These are phyloP conservation scores for Pleurotus tuber-regium DNA, from an alignment of 768 basidiomycete genomes.

Conservation along the genomic window DNA sequence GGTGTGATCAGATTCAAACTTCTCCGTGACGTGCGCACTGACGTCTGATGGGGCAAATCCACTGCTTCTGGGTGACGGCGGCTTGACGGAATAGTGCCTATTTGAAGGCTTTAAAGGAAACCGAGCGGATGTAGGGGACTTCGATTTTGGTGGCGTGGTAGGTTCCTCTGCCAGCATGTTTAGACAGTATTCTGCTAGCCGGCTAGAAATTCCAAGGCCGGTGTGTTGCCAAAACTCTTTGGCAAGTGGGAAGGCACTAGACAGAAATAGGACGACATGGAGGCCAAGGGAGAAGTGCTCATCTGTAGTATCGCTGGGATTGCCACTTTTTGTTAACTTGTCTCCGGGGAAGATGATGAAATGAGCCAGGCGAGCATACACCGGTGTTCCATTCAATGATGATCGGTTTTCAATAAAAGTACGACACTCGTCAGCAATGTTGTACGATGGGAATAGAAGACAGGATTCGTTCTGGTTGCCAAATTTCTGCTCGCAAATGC, in stretches of 20 bases:
- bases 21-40: conserved; percentile 26
- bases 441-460: conserved; percentile 58
- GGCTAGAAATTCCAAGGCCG: conserved; percentile 68
- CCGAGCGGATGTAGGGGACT: conserved; percentile 8
- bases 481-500: conserved; percentile 58
- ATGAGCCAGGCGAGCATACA: conserved; percentile 46
- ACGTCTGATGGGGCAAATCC: not conserved
- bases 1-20: conserved; percentile 48
- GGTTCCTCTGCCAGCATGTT: conserved; percentile 44
- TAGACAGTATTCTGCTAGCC: conserved; percentile 65
- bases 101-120: conserved; percentile 29
- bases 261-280: conserved; percentile 62
- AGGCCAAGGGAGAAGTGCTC: too few relatives aligned
- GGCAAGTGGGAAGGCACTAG: conserved; percentile 43
- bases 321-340: conserved; percentile 5
- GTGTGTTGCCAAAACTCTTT: conserved; percentile 83
- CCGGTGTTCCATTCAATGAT: conserved; percentile 33
- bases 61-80: not conserved
- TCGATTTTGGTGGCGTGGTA: conserved; percentile 13
- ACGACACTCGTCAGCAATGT: conserved; percentile 55
- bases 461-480: conserved; percentile 56
- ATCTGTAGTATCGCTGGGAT: too few relatives aligned
- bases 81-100: conserved; percentile 37
- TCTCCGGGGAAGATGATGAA: conserved; percentile 47
- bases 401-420: conserved; percentile 41